Conservation (phyloP, 768 basidiomycete species). For the Agaricus blazei region DNA sequence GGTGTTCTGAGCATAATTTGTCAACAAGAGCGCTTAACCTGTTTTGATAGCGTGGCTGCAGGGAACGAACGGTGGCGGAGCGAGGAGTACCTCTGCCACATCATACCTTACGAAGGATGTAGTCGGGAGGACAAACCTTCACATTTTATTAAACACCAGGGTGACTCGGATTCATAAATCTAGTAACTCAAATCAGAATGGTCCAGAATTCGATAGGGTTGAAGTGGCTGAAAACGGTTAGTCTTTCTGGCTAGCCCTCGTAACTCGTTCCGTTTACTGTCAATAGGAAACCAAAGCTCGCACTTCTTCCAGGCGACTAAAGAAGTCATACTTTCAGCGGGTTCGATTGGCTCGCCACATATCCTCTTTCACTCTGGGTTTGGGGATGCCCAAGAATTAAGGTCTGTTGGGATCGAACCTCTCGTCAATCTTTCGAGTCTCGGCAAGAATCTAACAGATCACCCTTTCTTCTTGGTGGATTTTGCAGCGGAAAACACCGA, state of each 20-base stretch:
- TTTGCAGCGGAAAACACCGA: conserved; percentile 15
- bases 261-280: background rate
- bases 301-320: background rate
- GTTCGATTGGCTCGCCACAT: conserved; percentile 13
- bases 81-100: conserved; percentile 26
- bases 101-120: conserved; percentile 22
- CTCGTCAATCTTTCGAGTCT: conserved; percentile 23
- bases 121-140: conserved; percentile 21
- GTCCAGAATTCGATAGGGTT: background rate
- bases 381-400: conserved; percentile 11
- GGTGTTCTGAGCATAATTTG: background rate
- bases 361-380: conserved; percentile 15
- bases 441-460: conserved; percentile 25
- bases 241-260: background rate
- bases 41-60: conserved; percentile 16
- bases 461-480: conserved; percentile 11
- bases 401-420: conserved; percentile 15
- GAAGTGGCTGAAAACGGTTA: conserved; percentile 1
- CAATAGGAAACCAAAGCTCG: background rate
- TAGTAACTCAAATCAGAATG: background rate
- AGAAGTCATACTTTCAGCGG: conserved; percentile 14
- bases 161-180: conserved; percentile 19
- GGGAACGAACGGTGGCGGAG: conserved; percentile 20
- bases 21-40: background rate
- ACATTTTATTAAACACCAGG: conserved; percentile 24